phyloP scores from a whole-genome alignment of 2,329 filamentous ascomycete genomes.

The Mollisia scopiformis region DNA sequence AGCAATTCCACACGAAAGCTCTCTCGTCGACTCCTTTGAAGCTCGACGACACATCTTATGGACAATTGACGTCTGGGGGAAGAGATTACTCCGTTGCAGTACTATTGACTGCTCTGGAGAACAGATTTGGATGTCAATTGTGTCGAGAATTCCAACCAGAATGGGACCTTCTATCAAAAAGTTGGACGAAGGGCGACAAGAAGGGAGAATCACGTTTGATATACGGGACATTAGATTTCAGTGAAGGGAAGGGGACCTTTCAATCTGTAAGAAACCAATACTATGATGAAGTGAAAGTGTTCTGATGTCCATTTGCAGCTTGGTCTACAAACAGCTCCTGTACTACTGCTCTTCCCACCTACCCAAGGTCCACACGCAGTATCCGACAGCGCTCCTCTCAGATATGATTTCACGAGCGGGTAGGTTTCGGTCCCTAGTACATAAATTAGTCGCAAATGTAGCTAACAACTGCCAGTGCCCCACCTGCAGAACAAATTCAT shows the following conservation, averaged over 20 bases:
- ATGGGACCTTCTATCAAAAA: slow-evolving; percentile 84
- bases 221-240: slow-evolving; percentile 86
- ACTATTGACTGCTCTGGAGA: slow-evolving; percentile 83
- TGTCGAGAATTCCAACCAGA: slow-evolving; percentile 93
- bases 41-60: slow-evolving; percentile 77
- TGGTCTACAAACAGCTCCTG: slow-evolving; percentile 89
- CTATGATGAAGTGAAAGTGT: not conserved
- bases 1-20: slow-evolving; percentile 70
- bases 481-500: slow-evolving; percentile 77
- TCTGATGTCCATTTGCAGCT: slow-evolving; percentile 59
- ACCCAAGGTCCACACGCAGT: slow-evolving; percentile 81
- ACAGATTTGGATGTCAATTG: slow-evolving; percentile 80
- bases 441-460: slow-evolving; percentile 3
- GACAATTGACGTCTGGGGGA: slow-evolving; percentile 73
- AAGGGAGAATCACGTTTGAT: slow-evolving; percentile 71
- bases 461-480: slow-evolving; percentile 53
- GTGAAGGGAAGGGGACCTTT: slow-evolving; percentile 81
- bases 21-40: slow-evolving; percentile 70
- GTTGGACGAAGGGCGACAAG: slow-evolving; percentile 87
- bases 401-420: slow-evolving; percentile 86
- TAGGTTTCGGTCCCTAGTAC: slow-evolving; percentile 45
- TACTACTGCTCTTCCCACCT: slow-evolving; percentile 85
- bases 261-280: slow-evolving; percentile 65
- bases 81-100: slow-evolving; percentile 84
- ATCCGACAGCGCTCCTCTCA: slow-evolving; percentile 66